Percentiles rank a stretch among this genome's conserved stretches.
These are phyloP conservation scores for Vickermania ingenoplastis DNA, from an alignment of 208 protist genomes.

Conservation along the genomic window DNA sequence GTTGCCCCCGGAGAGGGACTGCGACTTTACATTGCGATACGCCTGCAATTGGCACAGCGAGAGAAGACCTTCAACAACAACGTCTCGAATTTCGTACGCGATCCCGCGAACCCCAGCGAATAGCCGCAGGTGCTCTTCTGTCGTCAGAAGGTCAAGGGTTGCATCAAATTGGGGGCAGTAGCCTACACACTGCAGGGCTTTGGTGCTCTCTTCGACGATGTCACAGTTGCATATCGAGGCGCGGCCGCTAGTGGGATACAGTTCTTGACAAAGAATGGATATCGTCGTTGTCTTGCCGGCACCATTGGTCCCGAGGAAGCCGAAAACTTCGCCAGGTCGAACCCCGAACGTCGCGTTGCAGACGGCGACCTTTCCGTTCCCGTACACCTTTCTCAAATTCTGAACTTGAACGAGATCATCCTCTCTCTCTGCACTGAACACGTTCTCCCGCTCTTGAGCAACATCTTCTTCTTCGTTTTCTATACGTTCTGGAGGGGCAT, in stretches of 20 bases:
- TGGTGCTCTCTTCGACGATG: constrained; percentile 26
- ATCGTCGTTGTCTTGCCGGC: constrained; percentile 84
- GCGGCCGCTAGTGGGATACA: constrained; percentile 39
- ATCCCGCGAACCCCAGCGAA: constrained; percentile 46
- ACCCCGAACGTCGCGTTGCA: constrained; percentile 64
- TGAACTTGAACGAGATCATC: constrained; percentile 42
- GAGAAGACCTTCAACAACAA: constrained; percentile 15
- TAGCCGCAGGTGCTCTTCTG: constrained; percentile 85
- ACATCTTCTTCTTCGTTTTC: constrained; percentile 34
- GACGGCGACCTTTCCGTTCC: constrained; percentile 58
- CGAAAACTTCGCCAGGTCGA: constrained; percentile 64
- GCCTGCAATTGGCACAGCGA: constrained; percentile 16
- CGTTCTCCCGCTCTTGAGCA: constrained; percentile 13
- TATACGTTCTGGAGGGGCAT: constrained; percentile 17
- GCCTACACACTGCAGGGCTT: constrained; percentile 63
- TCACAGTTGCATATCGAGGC: constrained; percentile 43
- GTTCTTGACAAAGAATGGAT: constrained; percentile 68
- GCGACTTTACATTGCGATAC: constrained; percentile 22
- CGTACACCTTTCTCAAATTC: constrained; percentile 53
- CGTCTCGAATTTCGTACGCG: not conserved
- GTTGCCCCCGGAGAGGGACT: constrained; percentile 70
- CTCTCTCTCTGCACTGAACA: constrained; percentile 8
- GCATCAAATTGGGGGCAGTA: constrained; percentile 96
- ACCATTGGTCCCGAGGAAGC: constrained; percentile 84
- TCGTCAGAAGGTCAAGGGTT: constrained; percentile 85